Evolutionary conservation across 257 asterid genomes (phyloP), one percentile per base, ranked within the genome.

Genomic region (Jacaranda copaia): DNA sequence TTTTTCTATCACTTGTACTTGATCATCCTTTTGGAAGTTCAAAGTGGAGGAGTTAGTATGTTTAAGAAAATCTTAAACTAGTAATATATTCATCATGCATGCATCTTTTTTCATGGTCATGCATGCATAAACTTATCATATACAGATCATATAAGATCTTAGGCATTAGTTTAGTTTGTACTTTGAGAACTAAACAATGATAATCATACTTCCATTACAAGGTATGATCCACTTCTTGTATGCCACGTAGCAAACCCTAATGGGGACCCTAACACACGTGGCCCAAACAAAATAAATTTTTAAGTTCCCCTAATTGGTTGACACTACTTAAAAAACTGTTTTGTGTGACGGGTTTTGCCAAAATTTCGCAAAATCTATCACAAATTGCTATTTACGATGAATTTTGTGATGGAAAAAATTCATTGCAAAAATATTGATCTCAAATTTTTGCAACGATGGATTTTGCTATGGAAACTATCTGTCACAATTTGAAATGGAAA

Each of bases 31-130:
- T 6, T 42, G 8, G 46, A 42, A 62, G 6, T 38, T n/a, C 43
- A 35, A 11, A 62, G 68, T 62, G 68, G 68, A 62, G 68, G 77
- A 60, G 49, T 77, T 70, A 72, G 77, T 51, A 60, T 25, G 39
- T 19, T 10, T 39, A 68, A 42, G 45, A 43, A 11, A 77, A 45
- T 16, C 38, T 68, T 12, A 63, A 39, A 32, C 15, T 63, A 8
- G 20, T 36, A 12, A 35, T 45, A 25, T 42, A 42, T 5, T 42
- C 51, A n/a, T n/a, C n/a, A 77, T 68, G 69, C 59, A 39, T 36
- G 13, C 48, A 25, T 25, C 32, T 11, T 15, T 55, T 67, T 76
- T 13, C 60, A 60, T 77, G 52, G n/a, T 9, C 70, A 70, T 70
- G 76, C 72, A 70, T 49, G 53, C 72, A 66, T 45, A 69, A 59